Evolutionary conservation across 352 stramenopile species (phyloP).

Genomic region (Phytophthora pluvialis): DNA sequence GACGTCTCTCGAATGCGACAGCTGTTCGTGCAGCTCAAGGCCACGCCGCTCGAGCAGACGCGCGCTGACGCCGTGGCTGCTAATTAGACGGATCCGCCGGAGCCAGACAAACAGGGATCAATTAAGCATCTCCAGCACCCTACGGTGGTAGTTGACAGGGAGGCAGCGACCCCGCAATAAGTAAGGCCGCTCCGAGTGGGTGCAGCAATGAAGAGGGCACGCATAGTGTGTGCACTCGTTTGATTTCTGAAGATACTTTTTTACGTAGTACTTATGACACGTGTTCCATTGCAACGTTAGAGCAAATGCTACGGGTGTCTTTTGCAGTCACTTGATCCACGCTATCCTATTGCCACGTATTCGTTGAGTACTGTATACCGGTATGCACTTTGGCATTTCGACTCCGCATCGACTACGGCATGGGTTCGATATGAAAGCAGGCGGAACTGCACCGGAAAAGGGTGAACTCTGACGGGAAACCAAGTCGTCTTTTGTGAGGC

Average conservation of each 20-base stretch:
- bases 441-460: conserved; percentile 2
- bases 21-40: conserved; percentile 95
- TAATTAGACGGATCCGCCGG: conserved; percentile 41
- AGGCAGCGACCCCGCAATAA: not conserved
- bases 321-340: not conserved
- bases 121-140: conserved; percentile 8
- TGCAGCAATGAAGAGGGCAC: conserved; percentile 15
- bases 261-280: conserved; percentile 2
- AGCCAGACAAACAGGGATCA: conserved; percentile 23
- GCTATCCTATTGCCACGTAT: not conserved
- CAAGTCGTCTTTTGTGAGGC: conserved; percentile 43
- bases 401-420: conserved; percentile 43
- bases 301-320: not conserved
- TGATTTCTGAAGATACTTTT: conserved; percentile 34
- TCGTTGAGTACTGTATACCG: too few species aligned
- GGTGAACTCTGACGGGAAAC: too few species aligned
- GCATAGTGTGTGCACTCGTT: conserved; percentile 6
- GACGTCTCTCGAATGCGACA: conserved; percentile 94
- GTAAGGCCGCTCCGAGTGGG: not conserved
- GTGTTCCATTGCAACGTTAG: not conserved
- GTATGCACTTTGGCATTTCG: conserved; percentile 24
- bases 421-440: conserved; percentile 55
- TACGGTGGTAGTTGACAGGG: conserved; percentile 21
- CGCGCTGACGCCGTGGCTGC: conserved; percentile 53
- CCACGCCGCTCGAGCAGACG: conserved; percentile 87